These are phyloP conservation scores for Alternaria triticina DNA, from an alignment of 2,329 filamentous ascomycete genomes.

Conservation along the genomic window DNA sequence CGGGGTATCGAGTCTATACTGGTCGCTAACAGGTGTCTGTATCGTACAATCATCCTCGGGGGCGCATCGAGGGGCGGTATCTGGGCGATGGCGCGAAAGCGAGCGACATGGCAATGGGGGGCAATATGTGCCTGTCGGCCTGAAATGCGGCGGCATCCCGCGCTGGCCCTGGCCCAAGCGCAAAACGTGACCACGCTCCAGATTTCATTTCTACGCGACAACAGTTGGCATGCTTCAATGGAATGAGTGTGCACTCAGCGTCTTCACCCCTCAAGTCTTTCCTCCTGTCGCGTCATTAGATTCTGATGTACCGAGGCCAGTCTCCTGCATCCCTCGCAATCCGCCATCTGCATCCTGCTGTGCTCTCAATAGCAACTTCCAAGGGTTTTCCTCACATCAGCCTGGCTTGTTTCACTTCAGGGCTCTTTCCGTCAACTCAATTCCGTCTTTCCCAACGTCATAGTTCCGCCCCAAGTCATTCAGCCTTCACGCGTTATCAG, in stretches of 20 bases:
- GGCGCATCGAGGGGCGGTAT: constrained; percentile 35
- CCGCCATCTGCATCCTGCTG: constrained; percentile 17
- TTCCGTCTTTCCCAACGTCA: constrained; percentile 7
- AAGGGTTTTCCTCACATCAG: constrained; percentile 28
- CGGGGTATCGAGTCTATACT: constrained; percentile 46
- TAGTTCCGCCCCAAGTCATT: background rate
- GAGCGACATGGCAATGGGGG: constrained; percentile 21
- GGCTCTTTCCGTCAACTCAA: constrained; percentile 13
- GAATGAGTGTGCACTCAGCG: background rate
- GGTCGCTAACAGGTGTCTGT: constrained; percentile 46
- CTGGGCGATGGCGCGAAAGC: constrained; percentile 25
- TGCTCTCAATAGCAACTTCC: constrained; percentile 20
- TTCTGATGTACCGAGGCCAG: background rate
- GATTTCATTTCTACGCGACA: constrained; percentile 16
- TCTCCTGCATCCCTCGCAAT: constrained; percentile 3
- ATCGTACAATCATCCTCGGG: constrained; percentile 50
- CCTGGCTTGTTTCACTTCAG: constrained; percentile 13
- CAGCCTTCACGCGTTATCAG: background rate
- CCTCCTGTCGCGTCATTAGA: background rate
- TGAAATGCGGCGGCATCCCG: constrained; percentile 15
- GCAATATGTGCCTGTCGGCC: constrained; percentile 19
- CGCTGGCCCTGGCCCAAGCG: constrained; percentile 25
- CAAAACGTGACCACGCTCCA: constrained; percentile 24
- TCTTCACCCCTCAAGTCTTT: background rate
- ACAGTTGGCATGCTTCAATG: constrained; percentile 8